phyloP scores from a whole-genome alignment of 2,329 filamentous ascomycete species.

The Aureobasidium uvarum region DNA sequence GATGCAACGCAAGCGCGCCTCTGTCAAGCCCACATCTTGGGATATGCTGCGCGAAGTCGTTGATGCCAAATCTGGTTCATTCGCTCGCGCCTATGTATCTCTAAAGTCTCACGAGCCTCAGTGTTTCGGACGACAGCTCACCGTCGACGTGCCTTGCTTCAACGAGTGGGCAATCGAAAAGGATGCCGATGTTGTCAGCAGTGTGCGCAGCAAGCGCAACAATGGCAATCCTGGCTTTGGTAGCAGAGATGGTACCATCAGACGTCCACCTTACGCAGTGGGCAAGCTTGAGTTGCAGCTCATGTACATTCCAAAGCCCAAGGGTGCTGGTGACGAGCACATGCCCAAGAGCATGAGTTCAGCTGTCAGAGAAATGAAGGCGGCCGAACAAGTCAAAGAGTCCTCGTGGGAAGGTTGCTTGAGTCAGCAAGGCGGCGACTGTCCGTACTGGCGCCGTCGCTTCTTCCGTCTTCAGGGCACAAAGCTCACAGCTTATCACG shows the following conservation, averaged over 20 bases:
- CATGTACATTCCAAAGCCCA: constrained; percentile 89
- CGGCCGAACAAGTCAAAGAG: constrained; percentile 77
- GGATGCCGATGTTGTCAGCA: constrained; percentile 66
- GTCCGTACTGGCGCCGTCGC: constrained; percentile 96
- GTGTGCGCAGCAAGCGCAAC: constrained; percentile 83
- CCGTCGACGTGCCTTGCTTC: constrained; percentile 89
- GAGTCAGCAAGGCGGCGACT: constrained; percentile 96
- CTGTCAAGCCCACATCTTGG: constrained; percentile 70
- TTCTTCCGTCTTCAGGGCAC: constrained; percentile 93
- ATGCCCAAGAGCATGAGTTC: constrained; percentile 99
- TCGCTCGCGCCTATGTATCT: constrained; percentile 89
- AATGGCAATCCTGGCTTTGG: constrained; percentile 42
- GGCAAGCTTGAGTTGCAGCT: constrained; percentile 93
- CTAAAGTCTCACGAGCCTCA: constrained; percentile 87
- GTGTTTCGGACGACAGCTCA: constrained; percentile 84
- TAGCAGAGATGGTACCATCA: constrained; percentile 67
- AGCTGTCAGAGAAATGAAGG: constrained; percentile 88
- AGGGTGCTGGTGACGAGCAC: constrained; percentile 81
- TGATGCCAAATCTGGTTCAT: constrained; percentile 83
- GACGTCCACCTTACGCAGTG: constrained; percentile 88
- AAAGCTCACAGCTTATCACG: constrained; percentile 93
- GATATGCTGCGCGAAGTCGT: constrained; percentile 84
- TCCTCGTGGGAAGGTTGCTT: constrained; percentile 79
- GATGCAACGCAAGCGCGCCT: constrained; percentile 52
- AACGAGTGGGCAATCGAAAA: constrained; percentile 98